A percentile compares a stretch with the other conserved stretches of the same genome.
Conservation (phyloP, 1,284 basidiomycete species). For the Pascua sp. region DNA sequence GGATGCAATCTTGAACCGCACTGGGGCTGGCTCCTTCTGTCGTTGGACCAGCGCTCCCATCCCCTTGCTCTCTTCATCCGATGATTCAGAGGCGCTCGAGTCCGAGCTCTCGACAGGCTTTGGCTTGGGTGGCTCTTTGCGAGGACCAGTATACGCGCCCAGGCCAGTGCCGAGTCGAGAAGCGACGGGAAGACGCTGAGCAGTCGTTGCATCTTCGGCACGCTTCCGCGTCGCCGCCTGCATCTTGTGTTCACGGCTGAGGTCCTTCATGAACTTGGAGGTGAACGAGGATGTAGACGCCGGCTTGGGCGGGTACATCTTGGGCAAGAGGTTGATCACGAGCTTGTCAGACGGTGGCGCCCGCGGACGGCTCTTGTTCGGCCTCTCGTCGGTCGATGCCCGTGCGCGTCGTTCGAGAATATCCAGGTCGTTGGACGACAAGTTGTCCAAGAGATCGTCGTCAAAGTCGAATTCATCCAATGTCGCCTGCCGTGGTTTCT, state of each 20-base stretch:
- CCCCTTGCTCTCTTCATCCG: conserved; percentile 57
- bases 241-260: conserved; percentile 31
- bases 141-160: conserved; percentile 34
- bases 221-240: conserved; percentile 7
- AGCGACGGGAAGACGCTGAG: conserved; percentile 28
- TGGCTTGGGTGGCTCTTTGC: conserved; percentile 12
- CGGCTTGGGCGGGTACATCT: conserved; percentile 20
- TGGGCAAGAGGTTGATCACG: conserved; percentile 37
- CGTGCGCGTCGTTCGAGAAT: conserved; percentile 40
- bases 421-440: conserved; percentile 39
- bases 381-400: conserved; percentile 12
- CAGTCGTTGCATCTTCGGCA: conserved; percentile 9
- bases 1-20: conserved; percentile 50
- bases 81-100: conserved; percentile 46
- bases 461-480: conserved; percentile 36
- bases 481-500: conserved; percentile 18
- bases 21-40: conserved; percentile 43
- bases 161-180: conserved; percentile 37
- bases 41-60: conserved; percentile 62
- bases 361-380: background rate
- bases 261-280: conserved; percentile 41
- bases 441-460: conserved; percentile 34
- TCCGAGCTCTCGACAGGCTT: conserved; percentile 25
- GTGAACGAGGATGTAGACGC: conserved; percentile 23
- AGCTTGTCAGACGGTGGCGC: conserved; percentile 21